Evolutionary conservation across 768 basidiomycete genomes (phyloP), one percentile per base, ranked within the genome.

Genomic region (Suillus occidentalis): DNA sequence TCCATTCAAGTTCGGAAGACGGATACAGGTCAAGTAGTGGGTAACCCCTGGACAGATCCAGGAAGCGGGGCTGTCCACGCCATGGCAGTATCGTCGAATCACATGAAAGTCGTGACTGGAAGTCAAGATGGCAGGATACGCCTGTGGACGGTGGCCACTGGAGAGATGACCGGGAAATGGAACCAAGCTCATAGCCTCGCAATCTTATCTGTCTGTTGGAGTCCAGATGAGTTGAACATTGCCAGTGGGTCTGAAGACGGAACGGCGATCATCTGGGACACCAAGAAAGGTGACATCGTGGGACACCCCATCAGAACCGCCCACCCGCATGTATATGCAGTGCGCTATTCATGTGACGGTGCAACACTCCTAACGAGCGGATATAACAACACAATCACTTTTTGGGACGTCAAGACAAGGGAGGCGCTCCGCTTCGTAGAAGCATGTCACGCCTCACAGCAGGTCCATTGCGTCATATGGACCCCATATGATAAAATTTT

Each of bases 211-310:
- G 25, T 58, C 39, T 58, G 57, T 25, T 58, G 37, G 57, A 58
- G 57, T 58, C 57, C 57, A 5, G 39, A 40, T 40, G 18, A 18
- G 25, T 9, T 58, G 1, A 3, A 58, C 16, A 3, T 58, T 1
- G 57, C 57, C 39, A 58, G 57, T 18, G 57, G 57, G 39, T 58
- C 57, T 40, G 57, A 58, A 28, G 57, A 58, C 18, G 57, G 57
- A 18, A 58, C 39, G 25, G 39, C 25, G 39, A 28, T 58, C 39
- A 58, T 58, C 18, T 58, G 57, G 57, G 39, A 58, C 25, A 10
- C 22, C 25, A 20, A 18, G 5, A 18, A 13, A 18, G 25, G 25
- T 16, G 22, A 40, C 16, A 40, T 40, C 10, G 16, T 58, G 16
- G 25, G 57, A 58, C 16, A 20, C 18, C 57, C 16, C 16, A 58